Base-by-base conservation (phyloP, 1,139 yeast genomes). In the Yarrowia galli region DNA sequence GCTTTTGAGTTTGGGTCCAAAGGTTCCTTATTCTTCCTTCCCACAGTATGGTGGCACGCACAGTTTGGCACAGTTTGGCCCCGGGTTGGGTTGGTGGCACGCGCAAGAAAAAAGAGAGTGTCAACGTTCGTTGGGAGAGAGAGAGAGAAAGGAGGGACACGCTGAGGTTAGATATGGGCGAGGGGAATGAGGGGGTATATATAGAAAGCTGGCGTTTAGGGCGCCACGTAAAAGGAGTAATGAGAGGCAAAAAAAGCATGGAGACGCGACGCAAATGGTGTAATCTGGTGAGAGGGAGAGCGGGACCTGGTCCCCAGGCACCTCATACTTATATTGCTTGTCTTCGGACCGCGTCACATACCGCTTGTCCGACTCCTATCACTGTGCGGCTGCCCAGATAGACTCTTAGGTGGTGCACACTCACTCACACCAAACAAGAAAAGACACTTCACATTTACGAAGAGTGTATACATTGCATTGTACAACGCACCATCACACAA, bases 331-430 rank as follows among this genome's bases (percentile, higher is more conserved):
- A 28, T 28, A 28, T 28, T 7, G 32, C 32, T 10, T 10, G 7
- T 3, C 32, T 28, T 28, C 8, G 32, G 32, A 28, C 16, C 46
- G 23, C 25, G 23, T 18, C 46, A 6, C n/a, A n/a, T n/a, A 20
- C 16, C 53, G 20, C 23, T 48, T 12, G 12, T 9, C 32, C 32
- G 20, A 38, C 46, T n/a, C 60, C 61, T 54, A 54, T 54, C 61
- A 40, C 45, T 40, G 61, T 54, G 61, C 61, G 61, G 61, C 61
- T 54, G 48, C 48, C 43, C 61, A 54, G 61, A 54, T 54, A 54
- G 61, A 40, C 61, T 54, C 61, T 53, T 53, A 10, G 23, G 18
- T 15, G 16, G 25, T 43, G 25, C 46, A 42, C 20, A 42, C 16
- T 40, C 48, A 7, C 9, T 7, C 32, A 28, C 32, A 13, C 48